Percentiles rank a stretch among this genome's conserved stretches.
Evolutionary conservation across 495 filamentous ascomycete species (phyloP).

Genomic region (Cudoniella acicularis): DNA sequence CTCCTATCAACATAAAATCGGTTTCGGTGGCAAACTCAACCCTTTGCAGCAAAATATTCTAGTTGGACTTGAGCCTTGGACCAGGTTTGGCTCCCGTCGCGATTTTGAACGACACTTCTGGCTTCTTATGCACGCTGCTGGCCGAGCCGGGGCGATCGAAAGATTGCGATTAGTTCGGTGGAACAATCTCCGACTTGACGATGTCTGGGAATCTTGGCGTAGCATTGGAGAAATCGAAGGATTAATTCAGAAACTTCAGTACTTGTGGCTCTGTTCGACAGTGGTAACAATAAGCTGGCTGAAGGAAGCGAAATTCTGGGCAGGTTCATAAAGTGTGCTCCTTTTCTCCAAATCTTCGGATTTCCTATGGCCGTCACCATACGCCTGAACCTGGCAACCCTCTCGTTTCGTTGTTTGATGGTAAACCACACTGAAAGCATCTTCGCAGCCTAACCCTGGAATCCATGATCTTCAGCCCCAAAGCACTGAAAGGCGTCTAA

Average conservation of each 20-base stretch:
- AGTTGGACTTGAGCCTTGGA: neutral
- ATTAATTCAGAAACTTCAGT: neutral
- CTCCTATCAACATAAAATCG: neutral
- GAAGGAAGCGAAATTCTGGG: no score
- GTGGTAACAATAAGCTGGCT: no score
- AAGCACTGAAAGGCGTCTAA: neutral
- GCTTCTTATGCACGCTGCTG: neutral
- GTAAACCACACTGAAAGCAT: neutral
- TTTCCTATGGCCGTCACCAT: no score
- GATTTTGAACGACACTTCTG: neutral
- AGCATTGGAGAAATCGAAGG: neutral
- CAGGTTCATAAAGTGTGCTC: no score
- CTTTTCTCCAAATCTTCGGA: no score
- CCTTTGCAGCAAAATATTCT: neutral
- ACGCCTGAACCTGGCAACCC: no score
- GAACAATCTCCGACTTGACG: neutral
- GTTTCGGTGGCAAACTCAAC: neutral
- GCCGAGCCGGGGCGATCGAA: neutral
- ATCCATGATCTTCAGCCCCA: neutral
- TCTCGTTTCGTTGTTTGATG: no score
- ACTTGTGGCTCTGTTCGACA: neutral
- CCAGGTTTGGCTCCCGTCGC: neutral
- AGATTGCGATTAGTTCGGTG: neutral
- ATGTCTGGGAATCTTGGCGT: neutral
- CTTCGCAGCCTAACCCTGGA: neutral